These are phyloP conservation scores for Kernera saxatilis DNA, from an alignment of 345 rosid genomes.

Conservation along the genomic window DNA sequence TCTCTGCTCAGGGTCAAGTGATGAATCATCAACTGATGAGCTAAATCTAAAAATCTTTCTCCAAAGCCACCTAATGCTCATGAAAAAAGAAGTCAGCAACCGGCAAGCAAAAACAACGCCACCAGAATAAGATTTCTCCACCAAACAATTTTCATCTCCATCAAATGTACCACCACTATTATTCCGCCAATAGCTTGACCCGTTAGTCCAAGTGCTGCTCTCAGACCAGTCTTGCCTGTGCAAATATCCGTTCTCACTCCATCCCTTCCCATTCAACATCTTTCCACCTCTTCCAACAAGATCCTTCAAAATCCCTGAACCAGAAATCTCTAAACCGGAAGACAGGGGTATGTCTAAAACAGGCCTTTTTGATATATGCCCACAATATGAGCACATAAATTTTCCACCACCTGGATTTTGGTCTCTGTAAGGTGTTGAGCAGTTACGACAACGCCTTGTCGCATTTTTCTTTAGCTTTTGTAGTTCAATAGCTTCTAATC, in stretches of 20 bases:
- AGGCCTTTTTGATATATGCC: slow-evolving; percentile 85
- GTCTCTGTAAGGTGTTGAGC: slow-evolving; percentile 73
- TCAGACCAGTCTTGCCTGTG: slow-evolving; percentile 78
- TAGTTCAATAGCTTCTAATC: slow-evolving; percentile 78
- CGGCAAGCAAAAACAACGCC: slow-evolving; percentile 53
- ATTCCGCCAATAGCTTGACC: slow-evolving; percentile 51
- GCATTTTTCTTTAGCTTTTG: slow-evolving; percentile 88
- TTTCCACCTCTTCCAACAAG: slow-evolving; percentile 79
- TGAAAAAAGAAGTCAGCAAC: slow-evolving; percentile 59
- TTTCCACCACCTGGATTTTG: slow-evolving; percentile 87
- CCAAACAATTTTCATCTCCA: slow-evolving; percentile 66
- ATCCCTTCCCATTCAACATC: slow-evolving; percentile 69
- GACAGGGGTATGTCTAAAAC: slow-evolving; percentile 73
- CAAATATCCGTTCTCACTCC: slow-evolving; percentile 73
- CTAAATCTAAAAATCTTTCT: slow-evolving; percentile 74
- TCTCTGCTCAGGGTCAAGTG: slow-evolving; percentile 49
- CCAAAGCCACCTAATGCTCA: slow-evolving; percentile 78
- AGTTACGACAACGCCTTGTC: slow-evolving; percentile 71
- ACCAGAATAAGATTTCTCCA: slow-evolving; percentile 65
- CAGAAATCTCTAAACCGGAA: slow-evolving; percentile 57
- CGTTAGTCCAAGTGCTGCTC: slow-evolving; percentile 54
- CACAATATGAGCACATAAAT: slow-evolving; percentile 91
- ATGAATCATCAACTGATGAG: slow-evolving; percentile 46
- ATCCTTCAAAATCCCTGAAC: slow-evolving; percentile 71
- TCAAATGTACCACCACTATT: slow-evolving; percentile 51